Base-by-base conservation (phyloP, 2,329 filamentous ascomycete species). In the Balansia obtecta region DNA sequence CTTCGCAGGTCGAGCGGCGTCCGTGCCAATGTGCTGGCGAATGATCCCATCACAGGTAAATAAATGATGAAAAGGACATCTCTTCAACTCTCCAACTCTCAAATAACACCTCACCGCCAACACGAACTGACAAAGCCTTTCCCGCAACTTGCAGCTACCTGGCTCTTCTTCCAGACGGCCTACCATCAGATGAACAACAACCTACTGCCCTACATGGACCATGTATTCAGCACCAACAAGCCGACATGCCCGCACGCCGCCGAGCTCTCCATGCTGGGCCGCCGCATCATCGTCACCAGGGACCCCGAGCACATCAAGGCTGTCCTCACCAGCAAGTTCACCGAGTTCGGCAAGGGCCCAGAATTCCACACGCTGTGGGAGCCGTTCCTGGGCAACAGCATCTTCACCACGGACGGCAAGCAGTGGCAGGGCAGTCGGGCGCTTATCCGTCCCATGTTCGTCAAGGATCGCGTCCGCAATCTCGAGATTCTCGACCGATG, bases 301-400 rank as follows among this genome's bases (percentile, higher is more conserved):
- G 88, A 95, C 57, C 85, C 85, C 0, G 88, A 93, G 60, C 95
- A 95, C 62, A 85, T 94, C 70, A 95, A 95, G 65, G 87, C 90
- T 6, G 75, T 96, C 27, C 72, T 96, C 18, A 86, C 89, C 0
- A 85, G 84, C 1, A 88, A 95, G 61, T 96, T 95, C 61, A 50
- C 56, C 40, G 86, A 95, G 61, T 96, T 83, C 61, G 89, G 88
- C 58, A 89, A 95, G 63, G 88, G 88, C 5, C 68, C 80, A 54
- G 67, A 72, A 27, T 95, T 95, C 68, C 83, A 90, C 58, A 57
- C 66, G 8, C 83, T 89, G 48, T 94, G 85, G 85, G 73, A 78
- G 50, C 77, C 81, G 12, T 94, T 86, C 55, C 70, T 94, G 16
- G 86, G 85, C 20, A 76, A 87, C 58, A 63, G 80, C 66, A 88